These are phyloP conservation scores for Trichothecium roseum DNA, from an alignment of 2,329 filamentous ascomycete species.

Conservation along the genomic window DNA sequence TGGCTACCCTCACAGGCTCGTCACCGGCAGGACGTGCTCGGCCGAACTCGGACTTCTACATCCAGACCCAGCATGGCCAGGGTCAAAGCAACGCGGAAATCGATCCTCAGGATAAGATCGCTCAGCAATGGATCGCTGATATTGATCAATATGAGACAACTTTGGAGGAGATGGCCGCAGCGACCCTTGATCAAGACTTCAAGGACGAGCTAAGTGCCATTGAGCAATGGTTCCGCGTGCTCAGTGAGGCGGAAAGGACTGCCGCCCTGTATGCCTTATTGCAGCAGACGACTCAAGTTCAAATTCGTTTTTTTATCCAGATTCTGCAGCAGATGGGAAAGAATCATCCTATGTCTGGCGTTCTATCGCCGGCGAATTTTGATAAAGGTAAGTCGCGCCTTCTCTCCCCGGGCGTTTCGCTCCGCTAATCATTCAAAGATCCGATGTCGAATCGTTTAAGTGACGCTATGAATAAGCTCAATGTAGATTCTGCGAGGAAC, in stretches of 20 bases:
- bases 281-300: slow-evolving; percentile 97
- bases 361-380: slow-evolving; percentile 89
- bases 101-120: slow-evolving; percentile 84
- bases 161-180: slow-evolving; percentile 95
- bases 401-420: background rate
- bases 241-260: slow-evolving; percentile 93
- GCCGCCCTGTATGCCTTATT: slow-evolving; percentile 90
- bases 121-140: slow-evolving; percentile 97
- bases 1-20: slow-evolving; percentile 68
- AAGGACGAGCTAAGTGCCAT: slow-evolving; percentile 98
- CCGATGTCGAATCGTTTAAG: slow-evolving; percentile 93
- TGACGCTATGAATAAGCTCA: slow-evolving; percentile 94
- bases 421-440: slow-evolving; percentile 45
- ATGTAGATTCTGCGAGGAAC: slow-evolving; percentile 76
- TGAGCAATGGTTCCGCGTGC: slow-evolving; percentile 97
- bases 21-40: slow-evolving; percentile 69
- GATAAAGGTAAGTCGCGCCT: slow-evolving; percentile 64
- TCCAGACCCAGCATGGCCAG: slow-evolving; percentile 59
- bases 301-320: slow-evolving; percentile 98
- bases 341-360: slow-evolving; percentile 91
- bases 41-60: slow-evolving; percentile 91
- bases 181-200: slow-evolving; percentile 98
- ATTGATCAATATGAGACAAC: slow-evolving; percentile 99
- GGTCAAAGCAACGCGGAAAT: slow-evolving; percentile 57
- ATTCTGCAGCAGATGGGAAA: slow-evolving; percentile 98